These are phyloP conservation scores for Tricholoma sp. DNA, from an alignment of 768 basidiomycete genomes.

Conservation along the genomic window DNA sequence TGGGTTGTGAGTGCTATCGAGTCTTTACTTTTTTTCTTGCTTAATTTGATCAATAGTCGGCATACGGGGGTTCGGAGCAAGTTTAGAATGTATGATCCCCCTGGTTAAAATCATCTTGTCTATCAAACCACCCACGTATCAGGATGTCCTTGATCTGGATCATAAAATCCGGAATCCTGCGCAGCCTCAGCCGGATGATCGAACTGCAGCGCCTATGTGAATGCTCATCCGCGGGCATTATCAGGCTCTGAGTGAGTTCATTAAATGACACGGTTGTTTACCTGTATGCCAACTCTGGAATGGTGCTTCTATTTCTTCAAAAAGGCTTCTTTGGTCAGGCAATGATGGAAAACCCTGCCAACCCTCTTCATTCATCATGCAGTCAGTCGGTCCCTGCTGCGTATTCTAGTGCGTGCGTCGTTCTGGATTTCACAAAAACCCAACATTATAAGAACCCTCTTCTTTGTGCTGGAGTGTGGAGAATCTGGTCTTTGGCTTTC, in stretches of 20 bases:
- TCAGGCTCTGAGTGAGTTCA: slow-evolving; percentile 38
- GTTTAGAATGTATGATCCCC: slow-evolving; percentile 38
- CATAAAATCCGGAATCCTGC: slow-evolving; percentile 38
- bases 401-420: slow-evolving; percentile 44
- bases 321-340: slow-evolving; percentile 56
- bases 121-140: slow-evolving; percentile 40
- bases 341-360: slow-evolving; percentile 39
- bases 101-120: slow-evolving; percentile 37
- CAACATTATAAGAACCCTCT: slow-evolving; percentile 40
- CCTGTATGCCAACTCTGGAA: slow-evolving; percentile 7
- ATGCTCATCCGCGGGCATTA: slow-evolving; percentile 38
- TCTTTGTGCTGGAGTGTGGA: slow-evolving; percentile 51
- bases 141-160: slow-evolving; percentile 44
- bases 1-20: slow-evolving; percentile 36
- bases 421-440: slow-evolving; percentile 35
- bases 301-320: slow-evolving; percentile 52
- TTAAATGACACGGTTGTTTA: neutral
- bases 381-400: slow-evolving; percentile 46
- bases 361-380: slow-evolving; percentile 45
- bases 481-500: slow-evolving; percentile 48
- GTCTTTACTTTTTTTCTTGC: slow-evolving; percentile 1
- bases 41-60: slow-evolving; percentile 31
- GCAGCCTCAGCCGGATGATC: slow-evolving; percentile 18
- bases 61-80: slow-evolving; percentile 44
- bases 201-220: slow-evolving; percentile 37